A percentile compares a stretch with the other conserved stretches of the same genome.
phyloP scores from a whole-genome alignment of 148 eudicot species.

The Persicaria tinctoria region DNA sequence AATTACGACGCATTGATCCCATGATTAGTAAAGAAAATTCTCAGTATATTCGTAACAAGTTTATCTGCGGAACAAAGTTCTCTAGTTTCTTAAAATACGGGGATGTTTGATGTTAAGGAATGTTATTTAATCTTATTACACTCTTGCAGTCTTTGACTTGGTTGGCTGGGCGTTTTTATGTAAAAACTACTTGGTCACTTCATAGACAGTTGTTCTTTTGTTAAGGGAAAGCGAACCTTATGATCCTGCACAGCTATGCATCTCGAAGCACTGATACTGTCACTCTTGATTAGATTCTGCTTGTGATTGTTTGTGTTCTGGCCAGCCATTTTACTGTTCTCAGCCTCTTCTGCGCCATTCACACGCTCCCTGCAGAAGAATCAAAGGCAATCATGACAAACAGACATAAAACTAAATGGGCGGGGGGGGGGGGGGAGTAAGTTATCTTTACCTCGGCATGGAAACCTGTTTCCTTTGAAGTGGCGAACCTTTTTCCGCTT shows the following conservation, averaged over 20 bases:
- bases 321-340: neutral
- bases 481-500: slow-evolving; percentile 58
- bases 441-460: slow-evolving; percentile 62
- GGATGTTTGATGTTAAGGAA: neutral
- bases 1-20: neutral
- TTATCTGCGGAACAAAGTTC: neutral
- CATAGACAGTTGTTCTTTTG: neutral
- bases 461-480: slow-evolving; percentile 84
- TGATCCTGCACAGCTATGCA: slow-evolving; percentile 26
- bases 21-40: neutral
- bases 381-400: neutral
- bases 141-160: neutral
- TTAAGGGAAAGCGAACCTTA: slow-evolving; percentile 26
- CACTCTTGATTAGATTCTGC: slow-evolving; percentile 49
- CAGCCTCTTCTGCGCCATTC: slow-evolving; percentile 16
- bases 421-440: neutral
- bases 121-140: neutral
- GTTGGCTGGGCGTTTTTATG: neutral
- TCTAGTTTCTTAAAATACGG: neutral
- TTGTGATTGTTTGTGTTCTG: neutral
- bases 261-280: slow-evolving; percentile 69
- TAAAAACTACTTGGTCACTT: neutral
- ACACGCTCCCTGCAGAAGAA: slow-evolving; percentile 50
- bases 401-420: neutral
- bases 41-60: neutral